Evolutionary conservation across 139 green algal genomes (phyloP).

Genomic region (Microglena sp.): DNA sequence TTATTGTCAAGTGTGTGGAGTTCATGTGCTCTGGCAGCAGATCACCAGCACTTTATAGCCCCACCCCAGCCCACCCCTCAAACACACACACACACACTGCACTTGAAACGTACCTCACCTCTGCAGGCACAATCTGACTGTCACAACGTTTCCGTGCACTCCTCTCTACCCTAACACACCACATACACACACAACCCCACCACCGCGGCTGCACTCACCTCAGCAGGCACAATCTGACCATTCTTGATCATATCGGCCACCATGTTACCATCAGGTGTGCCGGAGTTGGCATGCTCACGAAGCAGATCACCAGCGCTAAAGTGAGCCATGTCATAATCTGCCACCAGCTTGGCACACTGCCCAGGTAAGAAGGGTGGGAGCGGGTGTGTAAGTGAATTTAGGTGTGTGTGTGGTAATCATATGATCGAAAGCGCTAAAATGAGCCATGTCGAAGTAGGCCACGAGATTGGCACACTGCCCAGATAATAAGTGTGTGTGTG

Average conservation of each 20-base stretch:
- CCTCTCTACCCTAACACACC: background rate
- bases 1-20: too few species aligned
- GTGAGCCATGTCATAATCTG: conserved; percentile 72
- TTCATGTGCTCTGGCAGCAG: too few species aligned
- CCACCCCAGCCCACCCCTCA: background rate
- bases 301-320: conserved; percentile 89
- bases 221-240: conserved; percentile 82
- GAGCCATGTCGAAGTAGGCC: too few species aligned
- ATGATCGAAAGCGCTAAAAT: too few species aligned
- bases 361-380: too few species aligned
- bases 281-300: conserved; percentile 79
- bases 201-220: conserved; percentile 16
- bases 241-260: conserved; percentile 90
- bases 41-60: background rate
- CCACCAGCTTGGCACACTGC: conserved; percentile 75
- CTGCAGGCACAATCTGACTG: background rate
- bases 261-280: conserved; percentile 75
- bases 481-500: too few species aligned
- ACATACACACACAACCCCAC: too few species aligned
- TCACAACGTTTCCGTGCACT: background rate
- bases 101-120: background rate
- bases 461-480: too few species aligned
- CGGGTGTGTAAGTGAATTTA: background rate
- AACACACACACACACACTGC: background rate
- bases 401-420: too few species aligned